These are phyloP conservation scores for Candida chilensis DNA, from an alignment of 805 yeast species.

Conservation along the genomic window DNA sequence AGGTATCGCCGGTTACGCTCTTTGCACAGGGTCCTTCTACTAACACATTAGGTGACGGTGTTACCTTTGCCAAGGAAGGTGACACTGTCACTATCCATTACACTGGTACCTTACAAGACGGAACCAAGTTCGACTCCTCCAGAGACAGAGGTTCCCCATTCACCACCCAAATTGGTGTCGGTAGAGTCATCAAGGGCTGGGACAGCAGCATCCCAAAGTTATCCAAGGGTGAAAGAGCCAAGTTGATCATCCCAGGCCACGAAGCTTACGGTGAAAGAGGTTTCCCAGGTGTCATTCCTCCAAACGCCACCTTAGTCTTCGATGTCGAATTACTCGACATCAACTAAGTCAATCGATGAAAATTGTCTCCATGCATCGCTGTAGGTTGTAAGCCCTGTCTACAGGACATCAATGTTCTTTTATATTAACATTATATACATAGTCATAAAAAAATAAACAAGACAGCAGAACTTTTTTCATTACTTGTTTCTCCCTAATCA, in stretches of 20 bases:
- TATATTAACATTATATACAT: too few species aligned
- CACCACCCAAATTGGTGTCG: conserved; percentile 38
- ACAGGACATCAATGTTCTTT: too few species aligned
- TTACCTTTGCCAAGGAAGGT: conserved; percentile 31
- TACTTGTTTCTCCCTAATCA: too few species aligned
- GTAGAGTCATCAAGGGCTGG: conserved; percentile 38
- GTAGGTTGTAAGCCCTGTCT: too few species aligned
- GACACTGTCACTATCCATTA: conserved; percentile 37
- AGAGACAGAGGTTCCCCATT: conserved; percentile 40
- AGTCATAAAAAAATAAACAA: too few species aligned
- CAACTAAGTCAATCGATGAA: too few species aligned
- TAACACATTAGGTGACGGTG: conserved; percentile 24
- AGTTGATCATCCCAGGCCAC: conserved; percentile 36
- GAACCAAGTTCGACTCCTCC: conserved; percentile 38
- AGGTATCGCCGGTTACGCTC: neutral
- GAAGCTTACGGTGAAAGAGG: conserved; percentile 38
- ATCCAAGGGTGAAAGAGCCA: conserved; percentile 32
- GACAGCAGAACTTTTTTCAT: too few species aligned
- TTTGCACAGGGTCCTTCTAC: neutral
- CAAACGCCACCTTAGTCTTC: conserved; percentile 34
- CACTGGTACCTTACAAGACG: conserved; percentile 37
- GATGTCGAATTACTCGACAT: conserved; percentile 35
- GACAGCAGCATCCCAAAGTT: conserved; percentile 32
- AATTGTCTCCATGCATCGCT: too few species aligned
- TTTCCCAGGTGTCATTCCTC: conserved; percentile 37